Base-by-base conservation (phyloP, 805 yeast genomes). In the Wickerhamomyces hampshirensis region DNA sequence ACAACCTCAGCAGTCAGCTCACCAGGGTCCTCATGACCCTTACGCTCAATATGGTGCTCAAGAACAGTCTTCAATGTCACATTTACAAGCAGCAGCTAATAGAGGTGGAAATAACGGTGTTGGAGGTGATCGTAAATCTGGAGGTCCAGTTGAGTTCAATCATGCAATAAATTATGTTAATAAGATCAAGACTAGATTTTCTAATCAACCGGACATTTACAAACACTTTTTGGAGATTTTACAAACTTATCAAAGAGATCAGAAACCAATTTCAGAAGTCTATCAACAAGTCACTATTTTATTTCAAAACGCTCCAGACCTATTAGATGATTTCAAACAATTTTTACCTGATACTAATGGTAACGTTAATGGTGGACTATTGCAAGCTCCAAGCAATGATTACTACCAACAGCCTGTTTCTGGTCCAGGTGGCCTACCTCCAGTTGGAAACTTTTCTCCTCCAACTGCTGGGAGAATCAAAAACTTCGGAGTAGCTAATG, bases 81-180 rank as follows among this genome's bases (percentile, higher is more conserved):
- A 62, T 37, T 50, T 62, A 16, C 65, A 61, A 34, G 68, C 63
- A 11, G 68, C 66, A 16, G 69, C 66, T 5, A 59, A 59, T 42
- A 54, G 60, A 21, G 47, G 47, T 6, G n/a, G n/a, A n/a, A n/a
- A n/a, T n/a, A 33, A 17, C 18, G 21, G 28, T 18, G 23, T 30
- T 12, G 23, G 26, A 4, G 36, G 34, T 30, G 50, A 44, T 3
- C 48, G 56, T 24, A 54, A 50, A 37, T 26, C 48, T 17, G 63
- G 68, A 18, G 77, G 74, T 2, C 96, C 94, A 32, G 91, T 88
- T 13, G 98, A 93, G 63, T 91, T 93, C 68, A 89, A 91, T 58
- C 97, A 93, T 59, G 98, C 98, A 14, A 93, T 93, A 45, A 83
- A 82, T 49, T 93, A 93, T 54, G 99, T 93, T 42, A 93, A 93